Evolutionary conservation across 768 basidiomycete genomes (phyloP), one percentile per base, ranked within the genome.

Genomic region (Termitomyces heimii): DNA sequence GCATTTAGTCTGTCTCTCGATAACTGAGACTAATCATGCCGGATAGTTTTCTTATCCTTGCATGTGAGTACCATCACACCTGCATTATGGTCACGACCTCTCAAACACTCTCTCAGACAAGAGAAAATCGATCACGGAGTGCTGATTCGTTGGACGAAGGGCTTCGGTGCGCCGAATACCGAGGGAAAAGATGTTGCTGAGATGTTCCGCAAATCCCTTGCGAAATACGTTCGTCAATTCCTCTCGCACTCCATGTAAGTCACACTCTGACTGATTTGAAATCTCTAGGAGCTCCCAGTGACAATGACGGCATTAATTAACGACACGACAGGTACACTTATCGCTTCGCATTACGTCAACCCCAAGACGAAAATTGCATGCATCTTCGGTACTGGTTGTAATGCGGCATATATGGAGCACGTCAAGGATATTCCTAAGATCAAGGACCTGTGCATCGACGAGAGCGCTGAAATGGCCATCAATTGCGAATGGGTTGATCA

Each of bases 101-200:
- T 26, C 2, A 9, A 32, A 24, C 20, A 4, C 5, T 39, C 3
- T 39, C 8, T 0, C 70, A 95, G 92, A n/a, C 97, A 98, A 79
- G 82, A 87, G 39, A 81, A 83, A 54, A 98, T 99, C 61, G 94
- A 98, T 70, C 93, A 98, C 60, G 96, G 94, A 24, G 82, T 83
- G 59, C 86, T 98, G 37, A 94, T 98, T 65, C 88, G 96, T 18
- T 99, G 97, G 97, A 99, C 97, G n/a, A 99, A 99, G 72, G 97
- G 97, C 61, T 98, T 98, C 65, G 94, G 94, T 32, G 90, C 90
- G 0, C 69, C 82, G 5, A 93, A 95, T 67, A 94, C 92, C 18
- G 97, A 98, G 71, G 95, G 95, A 18, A 76, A 82, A 54, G 92
- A 99, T 65, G 94, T 96, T 13, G 95, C 92, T 4, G 89, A 79